phyloP scores from a whole-genome alignment of 495 filamentous ascomycete species.

The Aspergillus leporis region DNA sequence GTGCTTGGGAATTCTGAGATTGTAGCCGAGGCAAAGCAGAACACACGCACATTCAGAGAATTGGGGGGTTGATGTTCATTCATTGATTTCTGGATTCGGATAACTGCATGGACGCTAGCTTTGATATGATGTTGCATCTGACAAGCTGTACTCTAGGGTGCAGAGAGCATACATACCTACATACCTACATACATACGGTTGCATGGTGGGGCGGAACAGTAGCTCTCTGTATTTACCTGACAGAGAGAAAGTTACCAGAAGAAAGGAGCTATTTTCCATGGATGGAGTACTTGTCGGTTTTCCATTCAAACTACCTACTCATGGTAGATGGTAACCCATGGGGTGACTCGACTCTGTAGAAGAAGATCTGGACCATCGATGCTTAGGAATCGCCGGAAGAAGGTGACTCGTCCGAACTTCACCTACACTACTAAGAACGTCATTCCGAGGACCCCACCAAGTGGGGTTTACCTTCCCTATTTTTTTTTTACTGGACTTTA shows the following conservation, averaged over 20 bases:
- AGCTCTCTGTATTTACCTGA: no score
- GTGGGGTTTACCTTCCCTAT: constrained; percentile 17
- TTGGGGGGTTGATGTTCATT: no score
- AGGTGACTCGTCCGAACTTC: not conserved
- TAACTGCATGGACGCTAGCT: not conserved
- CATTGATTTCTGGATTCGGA: no score
- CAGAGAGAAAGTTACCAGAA: no score
- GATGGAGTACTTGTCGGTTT: no score
- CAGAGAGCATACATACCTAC: no score
- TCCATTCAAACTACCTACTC: not conserved
- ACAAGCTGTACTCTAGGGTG: no score
- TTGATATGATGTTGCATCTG: no score
- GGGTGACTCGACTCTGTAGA: not conserved
- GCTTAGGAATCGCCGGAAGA: constrained; percentile 28
- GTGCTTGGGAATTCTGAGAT: no score
- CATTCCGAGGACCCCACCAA: constrained; percentile 30
- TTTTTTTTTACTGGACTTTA: not conserved
- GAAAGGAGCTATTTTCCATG: no score
- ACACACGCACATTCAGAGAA: not conserved
- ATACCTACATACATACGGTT: no score
- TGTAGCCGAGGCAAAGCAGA: not conserved
- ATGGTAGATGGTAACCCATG: not conserved
- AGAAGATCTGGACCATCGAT: constrained; percentile 14
- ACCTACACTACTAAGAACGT: constrained; percentile 21
- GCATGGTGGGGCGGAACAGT: no score